Evolutionary conservation across 1,284 basidiomycete genomes (phyloP).

Genomic region (Melampsora larici-populina): DNA sequence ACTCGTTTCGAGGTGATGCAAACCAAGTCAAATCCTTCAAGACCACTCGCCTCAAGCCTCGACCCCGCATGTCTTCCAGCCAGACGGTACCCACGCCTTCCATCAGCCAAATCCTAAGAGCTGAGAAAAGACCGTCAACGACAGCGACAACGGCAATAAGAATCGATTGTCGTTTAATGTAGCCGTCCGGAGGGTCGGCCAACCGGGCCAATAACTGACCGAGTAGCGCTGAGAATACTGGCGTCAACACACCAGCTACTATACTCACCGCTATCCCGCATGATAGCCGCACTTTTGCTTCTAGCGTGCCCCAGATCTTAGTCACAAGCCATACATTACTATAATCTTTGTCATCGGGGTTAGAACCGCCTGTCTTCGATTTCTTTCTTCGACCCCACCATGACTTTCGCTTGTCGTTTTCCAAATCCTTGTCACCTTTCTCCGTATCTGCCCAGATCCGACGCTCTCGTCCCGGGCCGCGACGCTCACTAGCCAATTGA

Average conservation of each 20-base stretch:
- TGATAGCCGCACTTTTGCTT: conserved; percentile 67
- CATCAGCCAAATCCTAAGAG: conserved; percentile 59
- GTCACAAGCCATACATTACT: not conserved
- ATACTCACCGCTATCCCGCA: conserved; percentile 67
- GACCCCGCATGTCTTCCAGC: conserved; percentile 67
- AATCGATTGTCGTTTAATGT: conserved; percentile 59
- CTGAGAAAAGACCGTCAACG: conserved; percentile 71
- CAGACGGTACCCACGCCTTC: conserved; percentile 72
- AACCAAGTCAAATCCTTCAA: conserved; percentile 88
- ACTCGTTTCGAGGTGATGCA: conserved; percentile 66
- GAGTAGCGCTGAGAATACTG: conserved; percentile 84
- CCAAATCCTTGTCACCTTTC: not conserved
- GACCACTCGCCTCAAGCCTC: conserved; percentile 65
- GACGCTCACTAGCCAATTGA: not conserved
- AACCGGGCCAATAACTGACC: conserved; percentile 75
- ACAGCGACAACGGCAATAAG: conserved; percentile 67
- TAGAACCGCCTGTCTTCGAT: not conserved
- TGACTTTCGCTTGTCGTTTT: not conserved
- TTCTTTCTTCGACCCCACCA: not conserved
- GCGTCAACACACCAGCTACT: conserved; percentile 75
- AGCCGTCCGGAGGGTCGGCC: conserved; percentile 59
- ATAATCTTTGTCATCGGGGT: not conserved
- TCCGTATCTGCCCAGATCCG: not conserved
- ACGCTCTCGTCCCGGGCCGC: not conserved
- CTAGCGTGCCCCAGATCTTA: conserved; percentile 59